Evolutionary conservation across 73 alveolate species (phyloP).

Genomic region (Tetrahymena borealis): DNA sequence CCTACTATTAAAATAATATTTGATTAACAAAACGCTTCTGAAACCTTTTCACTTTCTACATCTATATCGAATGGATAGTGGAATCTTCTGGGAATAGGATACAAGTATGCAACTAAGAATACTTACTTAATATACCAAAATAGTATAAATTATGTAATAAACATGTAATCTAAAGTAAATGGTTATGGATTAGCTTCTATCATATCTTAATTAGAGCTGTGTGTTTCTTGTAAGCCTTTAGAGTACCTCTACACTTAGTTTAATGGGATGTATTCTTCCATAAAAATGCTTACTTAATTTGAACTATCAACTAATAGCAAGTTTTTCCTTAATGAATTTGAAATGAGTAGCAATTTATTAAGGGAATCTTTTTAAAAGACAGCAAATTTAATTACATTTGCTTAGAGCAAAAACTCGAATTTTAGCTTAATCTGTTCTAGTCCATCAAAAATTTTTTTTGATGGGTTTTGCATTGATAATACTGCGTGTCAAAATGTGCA

Average conservation of each 20-base stretch:
- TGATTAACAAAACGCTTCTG: background rate
- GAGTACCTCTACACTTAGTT: background rate
- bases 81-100: no score
- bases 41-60: no score
- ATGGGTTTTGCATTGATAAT: background rate
- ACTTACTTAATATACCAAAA: no score
- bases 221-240: background rate
- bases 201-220: background rate
- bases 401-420: background rate
- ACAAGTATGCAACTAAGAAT: no score
- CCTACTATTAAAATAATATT: background rate
- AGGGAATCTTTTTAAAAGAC: background rate
- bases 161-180: background rate
- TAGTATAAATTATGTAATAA: no score
- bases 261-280: background rate
- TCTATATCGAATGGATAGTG: no score
- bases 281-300: background rate
- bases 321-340: background rate
- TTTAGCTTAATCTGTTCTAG: background rate
- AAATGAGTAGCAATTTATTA: background rate
- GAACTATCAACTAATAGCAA: background rate
- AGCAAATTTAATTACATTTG: background rate
- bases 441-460: background rate
- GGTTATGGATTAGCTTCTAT: background rate
- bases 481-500: background rate